These are phyloP conservation scores for Zopfia rhizophila DNA, from an alignment of 2,329 filamentous ascomycete species.

Conservation along the genomic window DNA sequence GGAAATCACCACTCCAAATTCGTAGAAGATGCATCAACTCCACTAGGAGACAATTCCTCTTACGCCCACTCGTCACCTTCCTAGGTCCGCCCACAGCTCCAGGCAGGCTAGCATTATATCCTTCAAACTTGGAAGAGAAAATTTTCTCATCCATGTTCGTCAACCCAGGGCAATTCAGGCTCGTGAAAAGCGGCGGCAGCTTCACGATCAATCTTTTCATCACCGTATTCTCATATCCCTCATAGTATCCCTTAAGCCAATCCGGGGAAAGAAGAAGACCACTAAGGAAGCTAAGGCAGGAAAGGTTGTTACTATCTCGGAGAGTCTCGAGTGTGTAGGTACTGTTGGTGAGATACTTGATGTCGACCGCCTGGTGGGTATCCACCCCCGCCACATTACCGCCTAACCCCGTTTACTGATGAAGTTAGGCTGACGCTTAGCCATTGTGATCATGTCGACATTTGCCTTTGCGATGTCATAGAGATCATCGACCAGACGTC, in stretches of 20 bases:
- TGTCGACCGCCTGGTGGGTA: constrained; percentile 23
- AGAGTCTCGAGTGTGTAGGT: constrained; percentile 31
- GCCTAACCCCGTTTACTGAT: constrained; percentile 18
- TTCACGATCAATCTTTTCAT: constrained; percentile 10
- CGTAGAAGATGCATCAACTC: neutral
- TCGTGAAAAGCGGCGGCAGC: constrained; percentile 9
- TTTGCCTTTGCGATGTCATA: constrained; percentile 23
- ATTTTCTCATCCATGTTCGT: constrained; percentile 6
- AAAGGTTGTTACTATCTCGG: constrained; percentile 27
- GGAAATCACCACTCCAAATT: too few relatives aligned
- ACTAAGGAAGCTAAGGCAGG: constrained; percentile 11
- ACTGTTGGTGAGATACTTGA: constrained; percentile 37
- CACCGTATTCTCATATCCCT: constrained; percentile 9
- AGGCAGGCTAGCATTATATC: constrained; percentile 15
- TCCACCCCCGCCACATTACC: constrained; percentile 16
- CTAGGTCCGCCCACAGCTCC: constrained; percentile 1
- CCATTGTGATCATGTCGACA: constrained; percentile 18
- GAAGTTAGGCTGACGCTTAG: constrained; percentile 13
- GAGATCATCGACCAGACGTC: constrained; percentile 13
- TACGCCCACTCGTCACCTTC: neutral
- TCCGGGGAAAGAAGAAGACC: constrained; percentile 13
- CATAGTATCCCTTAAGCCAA: constrained; percentile 17
- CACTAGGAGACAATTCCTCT: neutral
- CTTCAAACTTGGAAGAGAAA: constrained; percentile 15
- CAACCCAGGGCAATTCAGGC: constrained; percentile 9